These are phyloP conservation scores for Didymosphaeria variabile DNA, from an alignment of 2,329 filamentous ascomycete genomes.

Conservation along the genomic window DNA sequence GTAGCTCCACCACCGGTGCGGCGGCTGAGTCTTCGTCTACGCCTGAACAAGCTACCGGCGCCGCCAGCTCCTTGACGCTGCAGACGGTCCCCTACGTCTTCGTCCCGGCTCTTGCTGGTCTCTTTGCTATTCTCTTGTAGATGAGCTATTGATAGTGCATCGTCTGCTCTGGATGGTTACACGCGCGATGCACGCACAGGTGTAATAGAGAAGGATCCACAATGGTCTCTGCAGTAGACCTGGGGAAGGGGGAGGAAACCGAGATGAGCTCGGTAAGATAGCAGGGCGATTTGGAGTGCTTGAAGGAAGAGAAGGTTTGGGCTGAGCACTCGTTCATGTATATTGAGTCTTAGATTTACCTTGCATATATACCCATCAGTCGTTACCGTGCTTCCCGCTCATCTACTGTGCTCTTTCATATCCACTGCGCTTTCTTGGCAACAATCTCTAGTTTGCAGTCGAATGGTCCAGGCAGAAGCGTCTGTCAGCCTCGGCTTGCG, in stretches of 20 bases:
- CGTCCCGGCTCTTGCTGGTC: conserved; percentile 25
- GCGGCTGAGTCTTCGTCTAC: conserved; percentile 6
- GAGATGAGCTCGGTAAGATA: neutral
- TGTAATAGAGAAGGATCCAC: neutral
- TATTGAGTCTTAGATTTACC: neutral
- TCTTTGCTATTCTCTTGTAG: conserved; percentile 31
- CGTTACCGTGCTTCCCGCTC: conserved; percentile 1
- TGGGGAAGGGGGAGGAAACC: neutral
- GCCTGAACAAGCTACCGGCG: conserved; percentile 13
- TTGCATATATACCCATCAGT: neutral
- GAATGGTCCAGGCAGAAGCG: neutral
- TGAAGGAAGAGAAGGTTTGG: neutral
- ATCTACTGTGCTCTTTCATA: neutral
- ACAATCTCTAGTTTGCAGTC: too few relatives aligned
- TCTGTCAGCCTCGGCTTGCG: neutral
- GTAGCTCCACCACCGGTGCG: neutral
- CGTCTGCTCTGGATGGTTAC: neutral
- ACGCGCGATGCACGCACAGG: neutral
- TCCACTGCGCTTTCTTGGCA: neutral
- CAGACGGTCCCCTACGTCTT: conserved; percentile 29
- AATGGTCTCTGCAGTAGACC: neutral
- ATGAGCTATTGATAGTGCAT: neutral
- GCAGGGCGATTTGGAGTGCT: neutral
- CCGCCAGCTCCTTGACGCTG: conserved; percentile 22
- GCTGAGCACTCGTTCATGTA: conserved; percentile 5